Percentiles rank a stretch among this genome's conserved stretches.
These are phyloP conservation scores for Talaromyces sp. DNA, from an alignment of 2,329 filamentous ascomycete genomes.

Conservation along the genomic window DNA sequence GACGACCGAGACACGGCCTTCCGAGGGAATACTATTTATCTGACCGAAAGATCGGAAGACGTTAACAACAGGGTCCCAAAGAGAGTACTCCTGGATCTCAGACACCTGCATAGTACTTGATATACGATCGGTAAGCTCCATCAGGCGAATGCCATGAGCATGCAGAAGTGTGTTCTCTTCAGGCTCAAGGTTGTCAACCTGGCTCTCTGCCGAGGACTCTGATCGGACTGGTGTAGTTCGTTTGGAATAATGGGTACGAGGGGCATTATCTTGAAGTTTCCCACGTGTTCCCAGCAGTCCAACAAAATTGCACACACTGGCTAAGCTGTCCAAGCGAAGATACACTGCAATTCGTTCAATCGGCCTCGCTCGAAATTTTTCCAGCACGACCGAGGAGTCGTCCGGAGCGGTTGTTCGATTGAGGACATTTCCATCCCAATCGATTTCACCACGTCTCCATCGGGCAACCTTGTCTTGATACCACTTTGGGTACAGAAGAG, in stretches of 20 bases:
- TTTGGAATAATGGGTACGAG: constrained; percentile 30
- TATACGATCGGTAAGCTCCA: constrained; percentile 85
- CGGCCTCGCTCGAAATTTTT: constrained; percentile 48
- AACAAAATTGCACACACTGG: constrained; percentile 76
- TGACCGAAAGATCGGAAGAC: constrained; percentile 85
- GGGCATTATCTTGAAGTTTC: constrained; percentile 25
- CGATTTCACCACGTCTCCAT: constrained; percentile 80
- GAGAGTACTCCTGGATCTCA: constrained; percentile 68
- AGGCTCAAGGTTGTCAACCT: constrained; percentile 14
- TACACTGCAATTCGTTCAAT: constrained; percentile 70
- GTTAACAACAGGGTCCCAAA: constrained; percentile 80
- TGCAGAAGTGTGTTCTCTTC: constrained; percentile 48
- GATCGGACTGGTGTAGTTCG: constrained; percentile 1
- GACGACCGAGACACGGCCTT: constrained; percentile 73
- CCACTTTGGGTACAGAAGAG: constrained; percentile 68
- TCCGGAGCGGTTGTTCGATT: constrained; percentile 18
- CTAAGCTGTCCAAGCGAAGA: constrained; percentile 77
- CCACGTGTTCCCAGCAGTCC: constrained; percentile 64
- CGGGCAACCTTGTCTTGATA: constrained; percentile 68
- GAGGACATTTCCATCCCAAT: constrained; percentile 68
- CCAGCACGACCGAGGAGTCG: constrained; percentile 41
- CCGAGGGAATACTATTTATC: constrained; percentile 75
- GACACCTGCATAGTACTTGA: constrained; percentile 94
- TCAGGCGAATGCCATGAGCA: constrained; percentile 77
- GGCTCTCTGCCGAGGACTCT: constrained; percentile 18